Evolutionary conservation across 345 rosid genomes (phyloP).

Genomic region (Hypericum androsaemum): DNA sequence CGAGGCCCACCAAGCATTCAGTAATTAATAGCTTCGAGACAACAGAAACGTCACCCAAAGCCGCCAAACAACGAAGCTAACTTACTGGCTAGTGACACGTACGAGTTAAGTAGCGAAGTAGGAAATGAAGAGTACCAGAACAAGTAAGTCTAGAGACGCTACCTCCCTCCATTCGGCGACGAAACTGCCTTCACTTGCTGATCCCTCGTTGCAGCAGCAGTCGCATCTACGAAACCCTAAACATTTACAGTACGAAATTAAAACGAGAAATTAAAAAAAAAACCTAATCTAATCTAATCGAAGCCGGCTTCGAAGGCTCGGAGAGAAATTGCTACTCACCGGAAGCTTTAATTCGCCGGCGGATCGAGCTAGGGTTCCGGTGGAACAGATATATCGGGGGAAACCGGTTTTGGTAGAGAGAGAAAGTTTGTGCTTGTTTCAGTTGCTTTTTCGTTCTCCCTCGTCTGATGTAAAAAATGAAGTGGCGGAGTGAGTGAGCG

Average conservation of each 20-base stretch:
- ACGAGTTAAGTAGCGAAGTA: conserved; percentile 12
- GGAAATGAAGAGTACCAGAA: conserved; percentile 77
- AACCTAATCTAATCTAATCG: background rate
- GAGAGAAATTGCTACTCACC: conserved; percentile 27
- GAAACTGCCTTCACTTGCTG: conserved; percentile 42
- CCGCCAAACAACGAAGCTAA: too few relatives aligned
- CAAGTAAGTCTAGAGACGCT: conserved; percentile 86
- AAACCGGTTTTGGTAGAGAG: background rate
- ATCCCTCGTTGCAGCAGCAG: conserved; percentile 45
- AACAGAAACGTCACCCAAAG: too few relatives aligned
- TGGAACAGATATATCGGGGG: conserved; percentile 27
- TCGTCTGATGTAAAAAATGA: too few relatives aligned
- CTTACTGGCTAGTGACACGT: too few relatives aligned
- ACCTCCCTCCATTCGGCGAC: conserved; percentile 99
- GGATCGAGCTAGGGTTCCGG: conserved; percentile 77
- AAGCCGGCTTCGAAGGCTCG: background rate
- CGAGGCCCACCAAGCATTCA: too few relatives aligned
- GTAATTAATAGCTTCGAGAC: too few relatives aligned
- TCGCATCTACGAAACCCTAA: conserved; percentile 36
- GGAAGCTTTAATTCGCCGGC: conserved; percentile 35
- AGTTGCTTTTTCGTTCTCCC: too few relatives aligned
- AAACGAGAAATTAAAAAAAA: too few relatives aligned
- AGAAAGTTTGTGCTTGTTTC: background rate
- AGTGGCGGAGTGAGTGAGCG: too few relatives aligned
- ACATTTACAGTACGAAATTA: background rate